A percentile compares a stretch with the other conserved stretches of the same genome.
phyloP scores from a whole-genome alignment of 768 basidiomycete species.

The Sistotremastrum niveocremeum region DNA sequence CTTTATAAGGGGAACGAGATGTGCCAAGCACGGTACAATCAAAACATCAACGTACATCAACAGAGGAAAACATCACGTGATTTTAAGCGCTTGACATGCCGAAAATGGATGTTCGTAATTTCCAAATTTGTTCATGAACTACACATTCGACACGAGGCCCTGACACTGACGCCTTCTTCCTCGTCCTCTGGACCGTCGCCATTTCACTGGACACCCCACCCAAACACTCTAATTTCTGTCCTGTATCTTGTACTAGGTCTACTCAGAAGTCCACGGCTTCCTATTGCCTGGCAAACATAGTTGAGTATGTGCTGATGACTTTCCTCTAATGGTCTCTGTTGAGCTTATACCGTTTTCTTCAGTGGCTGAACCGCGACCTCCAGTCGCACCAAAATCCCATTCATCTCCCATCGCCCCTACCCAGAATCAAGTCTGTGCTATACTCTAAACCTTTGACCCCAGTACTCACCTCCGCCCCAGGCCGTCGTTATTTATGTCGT shows the following conservation, averaged over 20 bases:
- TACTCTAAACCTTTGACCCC: constrained; percentile 11
- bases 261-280: no score
- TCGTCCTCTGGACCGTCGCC: background rate
- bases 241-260: no score
- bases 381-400: constrained; percentile 18
- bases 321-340: no score
- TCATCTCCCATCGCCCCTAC: constrained; percentile 43
- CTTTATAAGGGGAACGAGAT: constrained; percentile 1
- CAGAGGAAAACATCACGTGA: background rate
- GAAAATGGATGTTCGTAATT: background rate
- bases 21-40: no score
- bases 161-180: no score
- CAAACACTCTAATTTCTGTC: no score
- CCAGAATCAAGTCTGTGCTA: constrained; percentile 50
- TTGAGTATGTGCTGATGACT: no score
- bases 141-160: no score
- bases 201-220: no score
- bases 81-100: constrained; percentile 3
- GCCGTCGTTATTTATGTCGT: constrained; percentile 68
- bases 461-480: constrained; percentile 24
- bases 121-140: no score
- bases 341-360: no score
- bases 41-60: background rate
- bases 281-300: no score
- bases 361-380: constrained; percentile 15